Percentiles rank a stretch among this genome's conserved stretches.
phyloP scores from a whole-genome alignment of 768 basidiomycete species.

The Phanerodontia chrysosporium region DNA sequence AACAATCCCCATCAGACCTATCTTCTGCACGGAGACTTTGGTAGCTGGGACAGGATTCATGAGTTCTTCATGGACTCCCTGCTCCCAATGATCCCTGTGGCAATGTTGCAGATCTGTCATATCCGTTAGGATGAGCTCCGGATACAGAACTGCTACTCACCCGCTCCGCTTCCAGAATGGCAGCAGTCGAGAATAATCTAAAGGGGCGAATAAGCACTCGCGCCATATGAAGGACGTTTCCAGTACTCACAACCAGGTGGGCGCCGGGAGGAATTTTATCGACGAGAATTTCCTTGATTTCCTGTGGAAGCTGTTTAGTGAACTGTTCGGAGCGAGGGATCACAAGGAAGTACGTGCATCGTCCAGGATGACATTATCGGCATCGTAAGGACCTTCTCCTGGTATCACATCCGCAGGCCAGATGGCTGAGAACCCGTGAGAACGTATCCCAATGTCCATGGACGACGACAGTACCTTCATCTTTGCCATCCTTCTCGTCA shows the following conservation, averaged over 20 bases:
- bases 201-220: neutral
- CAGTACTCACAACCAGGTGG: slow-evolving; percentile 17
- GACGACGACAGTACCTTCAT: slow-evolving; percentile 38
- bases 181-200: slow-evolving; percentile 28
- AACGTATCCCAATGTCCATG: neutral
- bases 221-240: neutral
- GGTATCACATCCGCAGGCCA: slow-evolving; percentile 20
- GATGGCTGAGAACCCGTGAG: slow-evolving; percentile 15
- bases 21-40: neutral
- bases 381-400: neutral
- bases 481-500: slow-evolving; percentile 41
- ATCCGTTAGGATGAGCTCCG: neutral
- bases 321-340: neutral
- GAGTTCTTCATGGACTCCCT: neutral
- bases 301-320: slow-evolving; percentile 3
- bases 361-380: slow-evolving; percentile 23
- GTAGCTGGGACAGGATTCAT: neutral
- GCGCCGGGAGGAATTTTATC: slow-evolving; percentile 18
- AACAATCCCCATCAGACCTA: neutral
- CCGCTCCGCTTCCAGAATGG: slow-evolving; percentile 22
- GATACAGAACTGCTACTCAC: neutral
- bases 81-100: neutral
- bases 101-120: neutral
- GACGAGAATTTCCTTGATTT: slow-evolving; percentile 20
- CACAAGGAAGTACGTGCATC: slow-evolving; percentile 19